These are phyloP conservation scores for Plasmodium malariae DNA, from an alignment of 169 alveolate species.

Conservation along the genomic window DNA sequence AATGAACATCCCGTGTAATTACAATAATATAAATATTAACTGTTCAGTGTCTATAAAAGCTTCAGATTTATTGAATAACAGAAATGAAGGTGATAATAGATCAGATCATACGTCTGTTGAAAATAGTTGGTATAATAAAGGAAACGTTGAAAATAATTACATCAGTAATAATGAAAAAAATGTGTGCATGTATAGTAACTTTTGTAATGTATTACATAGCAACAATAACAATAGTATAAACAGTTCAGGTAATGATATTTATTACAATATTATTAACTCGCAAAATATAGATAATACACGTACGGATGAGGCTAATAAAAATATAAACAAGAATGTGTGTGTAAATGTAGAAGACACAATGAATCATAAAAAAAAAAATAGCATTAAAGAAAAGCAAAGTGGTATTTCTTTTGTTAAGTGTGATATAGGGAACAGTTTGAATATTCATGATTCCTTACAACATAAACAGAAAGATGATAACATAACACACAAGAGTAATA, in stretches of 20 bases:
- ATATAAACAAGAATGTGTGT: neutral
- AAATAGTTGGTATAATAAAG: neutral
- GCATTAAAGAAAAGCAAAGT: neutral
- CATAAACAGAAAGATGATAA: neutral
- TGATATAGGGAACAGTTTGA: neutral
- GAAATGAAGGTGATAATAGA: neutral
- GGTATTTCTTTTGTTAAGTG: neutral
- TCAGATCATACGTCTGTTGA: neutral
- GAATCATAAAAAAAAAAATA: neutral
- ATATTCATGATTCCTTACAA: neutral
- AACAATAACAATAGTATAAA: neutral
- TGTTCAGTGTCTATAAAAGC: constrained; percentile 22
- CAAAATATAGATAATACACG: neutral
- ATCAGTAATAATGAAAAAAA: constrained; percentile 6
- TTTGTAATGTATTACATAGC: constrained; percentile 1
- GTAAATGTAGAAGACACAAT: neutral
- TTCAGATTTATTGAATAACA: neutral
- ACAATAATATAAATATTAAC: constrained; percentile 13
- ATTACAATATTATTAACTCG: neutral
- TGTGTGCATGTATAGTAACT: constrained; percentile 28
- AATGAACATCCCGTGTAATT: constrained; percentile 27
- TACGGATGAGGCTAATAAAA: neutral
- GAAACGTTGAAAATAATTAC: constrained; percentile 7
- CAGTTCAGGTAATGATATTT: neutral
- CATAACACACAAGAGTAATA: neutral